Evolutionary conservation across 1,284 basidiomycete species (phyloP), one percentile per base, ranked within the genome.

Genomic region (Sporisorium reilianum): DNA sequence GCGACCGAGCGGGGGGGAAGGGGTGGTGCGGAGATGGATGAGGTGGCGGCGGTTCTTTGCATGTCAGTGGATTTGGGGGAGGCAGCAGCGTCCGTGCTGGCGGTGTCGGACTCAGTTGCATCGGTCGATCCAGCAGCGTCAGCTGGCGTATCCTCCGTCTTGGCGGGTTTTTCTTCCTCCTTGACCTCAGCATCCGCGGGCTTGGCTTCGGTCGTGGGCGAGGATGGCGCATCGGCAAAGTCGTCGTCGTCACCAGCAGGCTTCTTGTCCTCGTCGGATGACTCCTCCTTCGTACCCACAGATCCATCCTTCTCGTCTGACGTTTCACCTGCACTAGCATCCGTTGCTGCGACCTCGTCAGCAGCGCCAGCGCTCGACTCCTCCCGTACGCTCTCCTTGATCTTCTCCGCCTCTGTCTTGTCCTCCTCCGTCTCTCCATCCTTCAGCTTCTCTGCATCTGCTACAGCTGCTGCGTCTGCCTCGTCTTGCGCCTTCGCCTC

Each of bases 171-270:
- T 10, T 63, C 54, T 20, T 57, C 61, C 20, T 18, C 55, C 40
- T 58, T 36, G 38, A 14, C 23, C 26, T 54, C 53, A n/a, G 8
- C 2, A 2, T 54, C 51, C 25, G 22, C 32, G 9, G 42, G 41
- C 55, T 70, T 60, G 36, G 55, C 38, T 20, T 61, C 57, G 20
- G 60, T 50, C 26, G 54, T 59, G 5, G 66, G 60, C 8, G 67
- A 64, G 3, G 64, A 64, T n/a, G 58, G 55, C n/a, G 68, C 64
- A 50, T 76, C 64, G 50, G 70, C 64, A 53, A 73, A 72, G 46
- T 67, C 65, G 41, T 73, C 70, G 9, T 76, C 58, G 3, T 70
- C 61, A 7, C 26, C 72, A 16, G 20, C 42, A 8, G 41, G 22
- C 51, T 64, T 60, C 38, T 57, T 56, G 41, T 63, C 59, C 9